Evolutionary conservation across 805 yeast genomes (phyloP).

Genomic region (Wickerhamiella dianesei): DNA sequence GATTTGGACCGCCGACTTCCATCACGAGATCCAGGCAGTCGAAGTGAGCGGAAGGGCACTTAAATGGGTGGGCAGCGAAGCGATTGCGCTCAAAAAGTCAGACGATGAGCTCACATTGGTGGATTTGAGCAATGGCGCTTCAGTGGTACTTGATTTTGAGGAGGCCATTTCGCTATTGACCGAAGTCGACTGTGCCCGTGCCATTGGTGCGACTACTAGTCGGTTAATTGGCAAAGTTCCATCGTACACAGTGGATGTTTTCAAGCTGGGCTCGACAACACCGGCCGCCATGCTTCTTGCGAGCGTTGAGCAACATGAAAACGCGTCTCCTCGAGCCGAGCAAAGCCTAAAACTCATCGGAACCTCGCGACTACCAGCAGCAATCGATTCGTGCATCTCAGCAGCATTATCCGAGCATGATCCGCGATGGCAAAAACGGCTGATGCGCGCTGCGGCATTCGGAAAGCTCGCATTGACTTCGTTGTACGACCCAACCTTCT

Average conservation of each 20-base stretch:
- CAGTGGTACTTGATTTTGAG: constrained; percentile 25
- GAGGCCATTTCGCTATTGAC: constrained; percentile 31
- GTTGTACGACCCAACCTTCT: constrained; percentile 43
- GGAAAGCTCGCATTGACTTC: constrained; percentile 53
- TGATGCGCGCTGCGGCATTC: constrained; percentile 69
- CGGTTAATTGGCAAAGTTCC: constrained; percentile 56
- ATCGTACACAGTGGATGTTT: constrained; percentile 42
- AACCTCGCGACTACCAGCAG: constrained; percentile 36
- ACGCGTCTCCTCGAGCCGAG: constrained; percentile 67
- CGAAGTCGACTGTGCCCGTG: constrained; percentile 56
- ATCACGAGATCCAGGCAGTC: neutral
- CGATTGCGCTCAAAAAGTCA: constrained; percentile 22
- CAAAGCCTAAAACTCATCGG: constrained; percentile 51
- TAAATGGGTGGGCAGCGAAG: neutral
- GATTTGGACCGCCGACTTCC: neutral
- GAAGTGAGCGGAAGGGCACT: neutral
- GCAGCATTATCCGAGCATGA: constrained; percentile 73
- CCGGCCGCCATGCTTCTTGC: constrained; percentile 75
- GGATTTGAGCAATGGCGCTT: constrained; percentile 20
- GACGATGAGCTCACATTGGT: constrained; percentile 45
- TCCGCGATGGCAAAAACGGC: constrained; percentile 62
- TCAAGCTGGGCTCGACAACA: constrained; percentile 70
- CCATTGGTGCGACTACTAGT: constrained; percentile 43
- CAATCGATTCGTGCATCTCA: constrained; percentile 55
- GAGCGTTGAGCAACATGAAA: constrained; percentile 52